A percentile compares a stretch with the other conserved stretches of the same genome.
These are phyloP conservation scores for Remersonia thermophila DNA, from an alignment of 2,329 filamentous ascomycete species.

Conservation along the genomic window DNA sequence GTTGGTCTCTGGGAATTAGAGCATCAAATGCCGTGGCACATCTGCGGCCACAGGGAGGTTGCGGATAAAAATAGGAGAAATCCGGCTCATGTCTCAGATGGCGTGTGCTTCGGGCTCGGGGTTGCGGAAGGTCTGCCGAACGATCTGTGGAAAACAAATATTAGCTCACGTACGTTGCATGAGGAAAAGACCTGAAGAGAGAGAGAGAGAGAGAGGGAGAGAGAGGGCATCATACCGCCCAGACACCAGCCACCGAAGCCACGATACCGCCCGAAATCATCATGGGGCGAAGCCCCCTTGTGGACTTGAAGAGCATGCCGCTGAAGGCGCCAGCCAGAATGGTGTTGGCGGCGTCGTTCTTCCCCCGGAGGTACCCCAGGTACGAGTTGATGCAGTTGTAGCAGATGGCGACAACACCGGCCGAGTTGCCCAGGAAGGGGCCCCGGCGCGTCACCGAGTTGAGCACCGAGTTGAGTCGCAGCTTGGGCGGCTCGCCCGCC, in stretches of 20 bases:
- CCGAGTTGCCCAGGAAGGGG: slow-evolving; percentile 91
- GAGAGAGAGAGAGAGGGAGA: too few relatives aligned
- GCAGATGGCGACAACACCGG: slow-evolving; percentile 86
- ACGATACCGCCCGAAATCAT: slow-evolving; percentile 87
- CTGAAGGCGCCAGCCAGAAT: slow-evolving; percentile 74
- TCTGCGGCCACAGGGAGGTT: neutral
- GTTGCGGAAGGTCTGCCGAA: slow-evolving; percentile 30
- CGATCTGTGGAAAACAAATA: slow-evolving; percentile 10
- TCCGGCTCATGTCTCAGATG: neutral
- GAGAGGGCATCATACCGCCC: slow-evolving; percentile 95
- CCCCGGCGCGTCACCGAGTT: slow-evolving; percentile 89
- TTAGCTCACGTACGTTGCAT: slow-evolving; percentile 12
- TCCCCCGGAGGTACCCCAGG: slow-evolving; percentile 66
- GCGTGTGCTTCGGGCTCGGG: slow-evolving; percentile 20
- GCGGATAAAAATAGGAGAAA: neutral
- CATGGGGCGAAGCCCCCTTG: slow-evolving; percentile 80
- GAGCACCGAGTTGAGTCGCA: slow-evolving; percentile 85
- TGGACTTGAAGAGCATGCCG: slow-evolving; percentile 95
- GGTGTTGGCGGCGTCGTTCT: slow-evolving; percentile 84
- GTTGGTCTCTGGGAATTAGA: slow-evolving; percentile 14
- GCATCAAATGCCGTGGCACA: slow-evolving; percentile 2
- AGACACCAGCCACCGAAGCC: slow-evolving; percentile 68
- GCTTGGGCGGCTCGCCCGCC: slow-evolving; percentile 68
- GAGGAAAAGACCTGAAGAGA: neutral
- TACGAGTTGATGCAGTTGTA: slow-evolving; percentile 90